These are phyloP conservation scores for Penicillium ochrochloron DNA, from an alignment of 495 filamentous ascomycete genomes.

Conservation along the genomic window DNA sequence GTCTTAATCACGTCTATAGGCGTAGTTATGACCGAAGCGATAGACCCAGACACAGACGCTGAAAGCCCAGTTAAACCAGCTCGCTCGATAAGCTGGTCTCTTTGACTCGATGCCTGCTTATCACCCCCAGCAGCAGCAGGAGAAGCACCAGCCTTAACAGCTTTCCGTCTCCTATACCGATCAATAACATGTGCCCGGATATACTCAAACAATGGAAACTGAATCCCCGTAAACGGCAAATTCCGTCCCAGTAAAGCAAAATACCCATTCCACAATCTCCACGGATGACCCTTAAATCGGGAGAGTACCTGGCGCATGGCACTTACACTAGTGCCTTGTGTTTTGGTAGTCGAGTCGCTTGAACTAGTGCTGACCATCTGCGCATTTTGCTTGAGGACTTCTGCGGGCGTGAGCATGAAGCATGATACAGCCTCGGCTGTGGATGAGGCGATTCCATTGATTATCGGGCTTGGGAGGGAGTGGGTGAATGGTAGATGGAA, in stretches of 20 bases:
- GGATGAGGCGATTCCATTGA: conserved; percentile 73
- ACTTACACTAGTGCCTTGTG: conserved; percentile 6
- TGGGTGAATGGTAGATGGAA: conserved; percentile 37
- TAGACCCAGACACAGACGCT: conserved; percentile 68
- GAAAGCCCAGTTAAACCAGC: conserved; percentile 70
- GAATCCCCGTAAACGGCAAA: conserved; percentile 82
- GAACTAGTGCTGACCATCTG: conserved; percentile 59
- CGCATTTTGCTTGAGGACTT: conserved; percentile 92
- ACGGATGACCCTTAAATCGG: conserved; percentile 59
- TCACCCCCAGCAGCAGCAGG: background rate
- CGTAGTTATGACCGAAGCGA: conserved; percentile 75
- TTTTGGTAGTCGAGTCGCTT: background rate
- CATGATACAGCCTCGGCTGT: conserved; percentile 81
- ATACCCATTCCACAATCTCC: conserved; percentile 77
- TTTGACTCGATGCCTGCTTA: background rate
- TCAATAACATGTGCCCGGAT: conserved; percentile 53
- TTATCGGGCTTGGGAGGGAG: conserved; percentile 61
- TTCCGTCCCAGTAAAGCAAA: conserved; percentile 78
- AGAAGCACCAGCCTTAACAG: background rate
- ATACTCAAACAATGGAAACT: conserved; percentile 86
- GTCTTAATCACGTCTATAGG: conserved; percentile 88
- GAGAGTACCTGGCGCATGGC: conserved; percentile 58
- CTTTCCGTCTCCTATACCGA: conserved; percentile 32
- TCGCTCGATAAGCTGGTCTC: conserved; percentile 41
- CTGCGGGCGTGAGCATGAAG: conserved; percentile 82